These are phyloP conservation scores for Cichorium intybus DNA, from an alignment of 140 eudicot genomes.

Conservation along the genomic window DNA sequence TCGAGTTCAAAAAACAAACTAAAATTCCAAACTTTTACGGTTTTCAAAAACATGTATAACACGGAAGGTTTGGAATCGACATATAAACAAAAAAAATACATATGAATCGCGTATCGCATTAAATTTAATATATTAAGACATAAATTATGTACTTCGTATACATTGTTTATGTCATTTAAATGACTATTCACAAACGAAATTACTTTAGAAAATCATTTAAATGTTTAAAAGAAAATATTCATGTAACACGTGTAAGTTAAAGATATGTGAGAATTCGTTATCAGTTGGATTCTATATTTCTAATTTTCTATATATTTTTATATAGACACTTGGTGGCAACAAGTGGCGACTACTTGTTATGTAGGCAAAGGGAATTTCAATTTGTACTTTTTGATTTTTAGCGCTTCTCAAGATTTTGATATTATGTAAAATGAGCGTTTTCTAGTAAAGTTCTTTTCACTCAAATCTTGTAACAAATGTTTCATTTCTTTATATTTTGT, in stretches of 20 bases:
- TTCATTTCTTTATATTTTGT: neutral
- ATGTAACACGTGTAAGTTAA: neutral
- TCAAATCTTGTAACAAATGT: neutral
- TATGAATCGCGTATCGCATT: neutral
- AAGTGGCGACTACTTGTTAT: conserved; percentile 12
- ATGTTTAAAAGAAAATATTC: neutral
- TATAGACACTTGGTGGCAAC: neutral
- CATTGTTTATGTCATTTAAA: neutral
- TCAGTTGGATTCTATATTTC: neutral
- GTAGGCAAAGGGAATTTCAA: conserved; percentile 11
- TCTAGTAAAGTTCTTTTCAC: neutral
- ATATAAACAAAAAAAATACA: no score
- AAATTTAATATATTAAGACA: neutral
- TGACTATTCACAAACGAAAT: neutral
- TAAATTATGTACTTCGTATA: neutral
- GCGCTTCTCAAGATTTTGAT: neutral
- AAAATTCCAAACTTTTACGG: no score
- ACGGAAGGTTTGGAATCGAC: no score
- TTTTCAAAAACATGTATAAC: no score
- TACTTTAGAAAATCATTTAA: neutral
- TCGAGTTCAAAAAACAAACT: no score
- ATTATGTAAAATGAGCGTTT: neutral
- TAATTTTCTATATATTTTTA: neutral
- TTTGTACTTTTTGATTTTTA: neutral
- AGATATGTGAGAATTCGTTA: neutral